Conservation (phyloP, 306 rosid species). For the Mucuna pruriens region DNA sequence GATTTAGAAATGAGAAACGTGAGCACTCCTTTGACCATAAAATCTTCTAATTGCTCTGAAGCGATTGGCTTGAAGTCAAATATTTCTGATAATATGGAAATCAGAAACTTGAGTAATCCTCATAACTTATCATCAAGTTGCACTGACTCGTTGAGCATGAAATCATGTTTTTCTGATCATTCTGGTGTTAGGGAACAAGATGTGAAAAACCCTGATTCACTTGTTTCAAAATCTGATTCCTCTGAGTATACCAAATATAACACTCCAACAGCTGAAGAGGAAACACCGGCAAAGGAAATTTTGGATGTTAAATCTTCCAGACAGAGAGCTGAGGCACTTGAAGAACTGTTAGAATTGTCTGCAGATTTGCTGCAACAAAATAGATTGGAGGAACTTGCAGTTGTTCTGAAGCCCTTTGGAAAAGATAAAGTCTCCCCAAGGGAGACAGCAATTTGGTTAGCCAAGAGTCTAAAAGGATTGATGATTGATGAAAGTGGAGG, state of each 20-base stretch:
- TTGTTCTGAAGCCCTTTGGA: slow-evolving; percentile 90
- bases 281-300: slow-evolving; percentile 57
- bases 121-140: slow-evolving; percentile 45
- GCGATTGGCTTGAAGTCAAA: slow-evolving; percentile 49
- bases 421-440: slow-evolving; percentile 92
- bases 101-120: slow-evolving; percentile 45
- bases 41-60: slow-evolving; percentile 64
- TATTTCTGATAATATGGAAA: slow-evolving; percentile 58
- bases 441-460: slow-evolving; percentile 98
- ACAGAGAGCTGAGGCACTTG: slow-evolving; percentile 98
- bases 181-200: slow-evolving; percentile 48
- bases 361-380: slow-evolving; percentile 84
- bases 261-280: slow-evolving; percentile 53
- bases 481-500: slow-evolving; percentile 66
- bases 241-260: slow-evolving; percentile 42
- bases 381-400: slow-evolving; percentile 83
- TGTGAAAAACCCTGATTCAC: slow-evolving; percentile 42
- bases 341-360: slow-evolving; percentile 85
- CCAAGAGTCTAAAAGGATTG: slow-evolving; percentile 94
- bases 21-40: slow-evolving; percentile 42
- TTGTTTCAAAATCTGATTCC: slow-evolving; percentile 51
- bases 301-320: slow-evolving; percentile 82
- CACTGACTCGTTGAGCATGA: slow-evolving; percentile 51
- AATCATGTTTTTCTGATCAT: slow-evolving; percentile 53
- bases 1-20: slow-evolving; percentile 63